A percentile compares a stretch with the other conserved stretches of the same genome.
Evolutionary conservation across 2,329 filamentous ascomycete species (phyloP).

Genomic region (Blumeria graminis): DNA sequence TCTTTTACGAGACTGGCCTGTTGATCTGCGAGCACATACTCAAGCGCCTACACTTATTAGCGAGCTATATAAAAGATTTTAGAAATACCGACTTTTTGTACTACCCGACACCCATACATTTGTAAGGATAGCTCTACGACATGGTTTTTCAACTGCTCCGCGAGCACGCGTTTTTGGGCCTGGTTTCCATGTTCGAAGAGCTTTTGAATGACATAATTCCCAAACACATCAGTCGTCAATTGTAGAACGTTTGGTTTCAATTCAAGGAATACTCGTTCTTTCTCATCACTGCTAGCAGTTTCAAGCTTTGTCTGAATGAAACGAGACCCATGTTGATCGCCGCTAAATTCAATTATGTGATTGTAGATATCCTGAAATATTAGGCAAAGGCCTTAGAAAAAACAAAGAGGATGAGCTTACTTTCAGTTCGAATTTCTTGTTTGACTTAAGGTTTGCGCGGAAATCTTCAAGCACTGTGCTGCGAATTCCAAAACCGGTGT

Average conservation of each 20-base stretch:
- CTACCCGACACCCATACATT: conserved; percentile 85
- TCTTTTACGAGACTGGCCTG: conserved; percentile 67
- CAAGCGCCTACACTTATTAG: conserved; percentile 39
- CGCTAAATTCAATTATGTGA: conserved; percentile 80
- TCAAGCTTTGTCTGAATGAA: conserved; percentile 90
- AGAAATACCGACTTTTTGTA: conserved; percentile 49
- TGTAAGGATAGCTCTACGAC: conserved; percentile 59
- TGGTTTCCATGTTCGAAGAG: conserved; percentile 93
- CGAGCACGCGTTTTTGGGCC: conserved; percentile 70
- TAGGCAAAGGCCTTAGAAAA: not conserved
- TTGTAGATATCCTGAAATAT: conserved; percentile 48
- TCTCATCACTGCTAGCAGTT: conserved; percentile 84
- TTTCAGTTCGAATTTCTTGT: conserved; percentile 55
- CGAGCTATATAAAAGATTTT: not conserved
- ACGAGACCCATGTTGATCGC: conserved; percentile 83
- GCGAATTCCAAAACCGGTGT: conserved; percentile 27
- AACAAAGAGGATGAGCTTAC: conserved; percentile 15
- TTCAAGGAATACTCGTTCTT: conserved; percentile 71
- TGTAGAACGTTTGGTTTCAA: conserved; percentile 65
- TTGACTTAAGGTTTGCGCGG: conserved; percentile 46
- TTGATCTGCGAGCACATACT: conserved; percentile 79
- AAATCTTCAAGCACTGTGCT: conserved; percentile 63
- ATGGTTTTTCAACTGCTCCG: conserved; percentile 68
- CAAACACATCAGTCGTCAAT: conserved; percentile 89
- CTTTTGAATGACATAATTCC: conserved; percentile 96